A percentile compares a stretch with the other conserved stretches of the same genome.
Conservation (phyloP, 768 basidiomycete species). For the Lentinula detonsa region DNA sequence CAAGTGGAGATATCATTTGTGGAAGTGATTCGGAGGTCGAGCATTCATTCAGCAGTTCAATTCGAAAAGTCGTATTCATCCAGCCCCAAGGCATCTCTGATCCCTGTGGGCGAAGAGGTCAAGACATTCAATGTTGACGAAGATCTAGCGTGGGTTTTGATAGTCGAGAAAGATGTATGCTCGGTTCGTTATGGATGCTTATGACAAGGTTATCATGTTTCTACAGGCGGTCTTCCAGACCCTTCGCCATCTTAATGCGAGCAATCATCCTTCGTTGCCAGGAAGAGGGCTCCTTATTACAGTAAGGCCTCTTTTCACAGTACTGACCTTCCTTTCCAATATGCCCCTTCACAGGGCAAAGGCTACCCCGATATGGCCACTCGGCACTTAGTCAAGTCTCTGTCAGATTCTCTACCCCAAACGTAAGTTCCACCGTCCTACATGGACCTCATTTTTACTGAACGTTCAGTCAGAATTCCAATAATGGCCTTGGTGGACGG, state of each 20-base stretch:
- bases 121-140: slow-evolving; percentile 48
- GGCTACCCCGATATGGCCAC: slow-evolving; percentile 96
- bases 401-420: slow-evolving; percentile 59
- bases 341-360: slow-evolving; percentile 63
- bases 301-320: slow-evolving; percentile 28
- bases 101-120: slow-evolving; percentile 75
- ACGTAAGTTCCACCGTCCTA: slow-evolving; percentile 33
- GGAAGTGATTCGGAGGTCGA: slow-evolving; percentile 56
- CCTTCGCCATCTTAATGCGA: slow-evolving; percentile 54
- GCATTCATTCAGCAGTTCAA: background rate
- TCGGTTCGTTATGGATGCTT: background rate
- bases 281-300: slow-evolving; percentile 77
- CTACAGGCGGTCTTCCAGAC: slow-evolving; percentile 93
- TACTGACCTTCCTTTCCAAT: background rate
- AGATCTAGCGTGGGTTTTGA: slow-evolving; percentile 67
- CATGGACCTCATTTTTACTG: background rate
- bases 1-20: slow-evolving; percentile 44
- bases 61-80: background rate
- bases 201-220: background rate
- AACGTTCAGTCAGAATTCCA: slow-evolving; percentile 48
- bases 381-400: slow-evolving; percentile 69
- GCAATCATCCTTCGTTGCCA: slow-evolving; percentile 39
- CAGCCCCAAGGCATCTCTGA: slow-evolving; percentile 55
- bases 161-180: slow-evolving; percentile 90
- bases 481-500: slow-evolving; percentile 81